Percentiles rank a stretch among this genome's conserved stretches.
Conservation (phyloP, 2,329 filamentous ascomycete genomes). For the Xylariales sp. region DNA sequence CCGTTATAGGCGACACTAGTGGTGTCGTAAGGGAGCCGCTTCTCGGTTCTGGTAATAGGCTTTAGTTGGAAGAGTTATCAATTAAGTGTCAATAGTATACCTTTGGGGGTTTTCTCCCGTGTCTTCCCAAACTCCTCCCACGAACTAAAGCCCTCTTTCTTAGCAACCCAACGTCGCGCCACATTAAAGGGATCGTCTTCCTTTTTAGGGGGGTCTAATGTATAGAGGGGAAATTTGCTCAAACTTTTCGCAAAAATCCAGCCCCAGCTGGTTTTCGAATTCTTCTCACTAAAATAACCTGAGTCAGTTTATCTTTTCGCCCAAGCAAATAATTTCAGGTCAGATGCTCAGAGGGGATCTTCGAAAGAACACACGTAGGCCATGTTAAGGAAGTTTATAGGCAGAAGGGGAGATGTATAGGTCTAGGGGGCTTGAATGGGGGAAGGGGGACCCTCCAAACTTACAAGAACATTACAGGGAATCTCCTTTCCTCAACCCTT, state of each 20-base stretch:
- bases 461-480: conserved; percentile 55
- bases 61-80: not conserved
- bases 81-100: conserved; percentile 28
- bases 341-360: not conserved
- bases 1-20: conserved; percentile 10
- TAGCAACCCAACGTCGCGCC: conserved; percentile 46
- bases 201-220: conserved; percentile 29
- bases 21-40: not conserved
- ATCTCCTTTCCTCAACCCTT: conserved; percentile 51
- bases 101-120: conserved; percentile 17
- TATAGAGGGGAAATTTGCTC: conserved; percentile 42
- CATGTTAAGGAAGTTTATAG: no score
- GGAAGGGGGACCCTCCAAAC: conserved; percentile 1
- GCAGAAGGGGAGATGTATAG: not conserved
- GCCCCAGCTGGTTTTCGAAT: conserved; percentile 41
- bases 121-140: conserved; percentile 44
- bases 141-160: conserved; percentile 42
- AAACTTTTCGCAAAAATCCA: conserved; percentile 44
- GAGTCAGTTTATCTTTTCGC: conserved; percentile 9
- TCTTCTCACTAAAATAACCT: conserved; percentile 41
- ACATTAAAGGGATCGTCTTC: conserved; percentile 41
- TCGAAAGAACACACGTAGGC: not conserved
- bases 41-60: not conserved
- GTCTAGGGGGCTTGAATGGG: not conserved
- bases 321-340: not conserved